Percentiles rank a stretch among this genome's conserved stretches.
These are phyloP conservation scores for Colletotrichum trifolii DNA, from an alignment of 2,329 filamentous ascomycete species.

Conservation along the genomic window DNA sequence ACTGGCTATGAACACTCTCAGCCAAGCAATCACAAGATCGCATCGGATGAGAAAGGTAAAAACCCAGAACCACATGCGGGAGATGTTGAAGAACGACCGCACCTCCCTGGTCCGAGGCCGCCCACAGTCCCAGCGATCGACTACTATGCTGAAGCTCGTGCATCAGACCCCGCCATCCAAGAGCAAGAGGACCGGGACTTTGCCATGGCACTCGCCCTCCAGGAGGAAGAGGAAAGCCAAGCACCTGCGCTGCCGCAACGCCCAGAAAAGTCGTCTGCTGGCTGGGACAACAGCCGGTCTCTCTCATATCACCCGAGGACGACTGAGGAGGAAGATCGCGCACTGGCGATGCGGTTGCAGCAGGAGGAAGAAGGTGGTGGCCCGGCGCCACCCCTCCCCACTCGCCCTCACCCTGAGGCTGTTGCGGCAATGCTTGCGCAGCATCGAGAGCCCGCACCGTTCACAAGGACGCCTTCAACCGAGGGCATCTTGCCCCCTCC, in stretches of 20 bases:
- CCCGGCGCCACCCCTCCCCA: slow-evolving; percentile 23
- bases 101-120: slow-evolving; percentile 9
- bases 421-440: slow-evolving; percentile 26
- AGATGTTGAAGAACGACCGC: slow-evolving; percentile 1
- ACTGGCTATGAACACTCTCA: not conserved
- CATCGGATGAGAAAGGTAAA: slow-evolving; percentile 4
- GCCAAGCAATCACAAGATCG: not conserved
- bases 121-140: slow-evolving; percentile 9
- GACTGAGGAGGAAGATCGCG: slow-evolving; percentile 24
- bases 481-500: slow-evolving; percentile 30
- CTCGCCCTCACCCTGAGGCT: slow-evolving; percentile 24
- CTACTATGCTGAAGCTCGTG: slow-evolving; percentile 29
- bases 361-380: slow-evolving; percentile 21
- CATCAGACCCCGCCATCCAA: slow-evolving; percentile 13
- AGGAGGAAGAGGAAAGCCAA: slow-evolving; percentile 30
- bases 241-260: slow-evolving; percentile 21
- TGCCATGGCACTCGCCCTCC: slow-evolving; percentile 31
- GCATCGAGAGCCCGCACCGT: slow-evolving; percentile 13
- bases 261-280: not conserved
- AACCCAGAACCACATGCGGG: not conserved
- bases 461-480: slow-evolving; percentile 27
- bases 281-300: slow-evolving; percentile 6
- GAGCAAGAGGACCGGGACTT: slow-evolving; percentile 33
- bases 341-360: slow-evolving; percentile 24
- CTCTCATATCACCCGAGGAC: slow-evolving; percentile 18